Evolutionary conservation across 345 rosid genomes (phyloP).

Genomic region (Populus ilicifolia): DNA sequence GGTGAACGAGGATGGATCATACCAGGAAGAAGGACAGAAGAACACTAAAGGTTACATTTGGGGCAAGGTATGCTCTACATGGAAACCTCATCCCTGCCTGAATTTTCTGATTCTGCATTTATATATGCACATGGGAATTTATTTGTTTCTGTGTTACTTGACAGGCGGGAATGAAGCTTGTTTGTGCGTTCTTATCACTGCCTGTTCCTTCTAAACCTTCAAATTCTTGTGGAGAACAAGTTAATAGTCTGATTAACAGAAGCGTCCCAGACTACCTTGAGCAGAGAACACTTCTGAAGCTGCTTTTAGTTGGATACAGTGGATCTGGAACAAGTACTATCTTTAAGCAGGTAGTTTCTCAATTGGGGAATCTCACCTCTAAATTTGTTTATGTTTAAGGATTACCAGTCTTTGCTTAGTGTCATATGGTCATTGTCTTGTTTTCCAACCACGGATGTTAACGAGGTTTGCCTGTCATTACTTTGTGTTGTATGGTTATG

Average conservation of each 20-base stretch:
- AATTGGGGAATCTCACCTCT: background rate
- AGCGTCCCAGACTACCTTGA: slow-evolving; percentile 73
- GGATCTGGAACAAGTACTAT: slow-evolving; percentile 98
- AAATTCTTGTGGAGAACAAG: slow-evolving; percentile 53
- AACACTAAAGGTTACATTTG: slow-evolving; percentile 95
- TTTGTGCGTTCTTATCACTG: slow-evolving; percentile 84
- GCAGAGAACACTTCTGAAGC: slow-evolving; percentile 64
- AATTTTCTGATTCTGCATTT: background rate
- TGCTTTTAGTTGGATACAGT: slow-evolving; percentile 75
- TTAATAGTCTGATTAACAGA: slow-evolving; percentile 49
- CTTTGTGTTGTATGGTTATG: background rate
- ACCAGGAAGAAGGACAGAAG: slow-evolving; percentile 99
- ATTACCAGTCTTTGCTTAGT: background rate
- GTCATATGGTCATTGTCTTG: background rate
- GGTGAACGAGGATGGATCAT: slow-evolving; percentile 99
- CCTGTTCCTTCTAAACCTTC: slow-evolving; percentile 88
- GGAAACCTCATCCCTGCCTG: background rate
- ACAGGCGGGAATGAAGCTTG: slow-evolving; percentile 88
- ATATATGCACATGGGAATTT: slow-evolving; percentile 12
- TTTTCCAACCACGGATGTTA: slow-evolving; percentile 1
- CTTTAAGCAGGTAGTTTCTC: slow-evolving; percentile 77
- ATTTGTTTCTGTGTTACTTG: slow-evolving; percentile 21
- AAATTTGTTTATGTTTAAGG: background rate
- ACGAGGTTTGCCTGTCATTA: background rate
- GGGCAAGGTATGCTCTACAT: slow-evolving; percentile 70